Conservation (phyloP, 352 stramenopile species). For the Plasmopara viticola region DNA sequence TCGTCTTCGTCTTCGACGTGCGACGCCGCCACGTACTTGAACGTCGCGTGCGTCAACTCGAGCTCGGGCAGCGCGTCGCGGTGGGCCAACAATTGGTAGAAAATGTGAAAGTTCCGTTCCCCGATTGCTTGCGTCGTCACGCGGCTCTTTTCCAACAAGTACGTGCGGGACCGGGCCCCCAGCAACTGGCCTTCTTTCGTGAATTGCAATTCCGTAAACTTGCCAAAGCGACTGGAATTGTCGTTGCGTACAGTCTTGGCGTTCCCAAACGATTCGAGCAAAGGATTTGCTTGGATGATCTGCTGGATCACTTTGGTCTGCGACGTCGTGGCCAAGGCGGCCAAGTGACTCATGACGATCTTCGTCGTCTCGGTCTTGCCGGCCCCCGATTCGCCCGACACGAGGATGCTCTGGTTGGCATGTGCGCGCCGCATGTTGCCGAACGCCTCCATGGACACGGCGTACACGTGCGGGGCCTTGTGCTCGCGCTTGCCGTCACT, state of each 20-base stretch:
- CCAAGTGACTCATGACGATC: conserved; percentile 93
- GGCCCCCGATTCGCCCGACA: conserved; percentile 92
- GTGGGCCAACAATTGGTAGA: conserved; percentile 87
- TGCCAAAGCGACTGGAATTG: conserved; percentile 82
- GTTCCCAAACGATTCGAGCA: conserved; percentile 85
- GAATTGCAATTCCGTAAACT: conserved; percentile 85
- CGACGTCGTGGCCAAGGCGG: conserved; percentile 68
- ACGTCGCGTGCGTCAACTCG: conserved; percentile 34
- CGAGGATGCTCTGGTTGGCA: conserved; percentile 93
- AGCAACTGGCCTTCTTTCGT: conserved; percentile 64
- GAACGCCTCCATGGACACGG: conserved; percentile 82
- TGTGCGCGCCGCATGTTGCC: conserved; percentile 66
- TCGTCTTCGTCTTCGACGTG: no score
- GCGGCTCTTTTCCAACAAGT: conserved; percentile 90
- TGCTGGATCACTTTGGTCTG: conserved; percentile 90
- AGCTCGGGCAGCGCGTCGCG: conserved; percentile 54
- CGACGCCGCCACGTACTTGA: conserved; percentile 56
- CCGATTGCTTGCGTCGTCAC: conserved; percentile 76
- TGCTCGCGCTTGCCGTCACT: conserved; percentile 65
- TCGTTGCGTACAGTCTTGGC: conserved; percentile 84
- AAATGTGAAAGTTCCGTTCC: conserved; percentile 93
- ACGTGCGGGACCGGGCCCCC: conserved; percentile 80
- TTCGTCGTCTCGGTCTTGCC: conserved; percentile 97
- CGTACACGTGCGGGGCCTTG: conserved; percentile 80
- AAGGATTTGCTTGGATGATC: conserved; percentile 90